These are phyloP conservation scores for Backusella australiensis DNA, from an alignment of 192 early-diverging fungal species.

Conservation along the genomic window DNA sequence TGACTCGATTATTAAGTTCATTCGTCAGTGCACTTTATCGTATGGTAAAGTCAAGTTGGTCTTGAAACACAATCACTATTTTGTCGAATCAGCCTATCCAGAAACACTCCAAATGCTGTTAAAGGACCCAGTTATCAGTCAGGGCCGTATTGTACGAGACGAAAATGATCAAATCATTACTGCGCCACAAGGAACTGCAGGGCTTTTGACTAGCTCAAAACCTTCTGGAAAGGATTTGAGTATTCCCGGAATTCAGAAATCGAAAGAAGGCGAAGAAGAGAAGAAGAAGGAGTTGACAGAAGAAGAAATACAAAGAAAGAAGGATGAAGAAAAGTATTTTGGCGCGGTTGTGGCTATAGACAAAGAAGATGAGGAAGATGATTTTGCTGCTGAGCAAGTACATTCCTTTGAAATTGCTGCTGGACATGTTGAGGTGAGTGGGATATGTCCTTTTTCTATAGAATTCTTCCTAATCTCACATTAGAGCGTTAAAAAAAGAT, in stretches of 20 bases:
- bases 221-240: conserved; percentile 65
- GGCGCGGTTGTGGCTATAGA: conserved; percentile 45
- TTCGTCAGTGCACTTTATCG: conserved; percentile 77
- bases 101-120: conserved; percentile 78
- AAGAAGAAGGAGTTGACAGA: conserved; percentile 20
- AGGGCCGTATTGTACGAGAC: conserved; percentile 59
- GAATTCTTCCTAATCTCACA: not conserved
- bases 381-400: conserved; percentile 67
- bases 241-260: conserved; percentile 61
- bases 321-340: conserved; percentile 41
- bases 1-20: conserved; percentile 66
- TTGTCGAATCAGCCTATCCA: conserved; percentile 86
- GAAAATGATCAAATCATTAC: conserved; percentile 36
- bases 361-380: conserved; percentile 73
- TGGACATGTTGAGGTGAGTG: conserved; percentile 58
- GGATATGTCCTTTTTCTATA: not conserved
- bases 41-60: conserved; percentile 98
- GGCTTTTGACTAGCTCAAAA: conserved; percentile 21
- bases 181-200: not conserved
- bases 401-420: conserved; percentile 77
- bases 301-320: conserved; percentile 20
- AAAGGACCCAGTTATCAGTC: conserved; percentile 70
- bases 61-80: conserved; percentile 91
- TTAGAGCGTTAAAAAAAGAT: conserved; percentile 76
- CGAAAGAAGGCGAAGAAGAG: conserved; percentile 36